Conservation (phyloP, 768 basidiomycete genomes). For the Hericium rajendrae region DNA sequence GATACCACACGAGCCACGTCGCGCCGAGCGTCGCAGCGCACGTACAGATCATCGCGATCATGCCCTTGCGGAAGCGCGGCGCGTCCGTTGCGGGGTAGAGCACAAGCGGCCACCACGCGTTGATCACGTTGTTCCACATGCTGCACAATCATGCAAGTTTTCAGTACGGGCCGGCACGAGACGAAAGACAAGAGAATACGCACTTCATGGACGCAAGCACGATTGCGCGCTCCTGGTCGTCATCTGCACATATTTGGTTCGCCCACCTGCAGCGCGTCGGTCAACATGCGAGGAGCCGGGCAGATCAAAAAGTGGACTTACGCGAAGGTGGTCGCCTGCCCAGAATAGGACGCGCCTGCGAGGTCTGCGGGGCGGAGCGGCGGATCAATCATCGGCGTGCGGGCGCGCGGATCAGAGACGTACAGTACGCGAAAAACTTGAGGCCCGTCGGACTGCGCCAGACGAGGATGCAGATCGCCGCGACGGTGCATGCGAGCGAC, state of each 20-base stretch:
- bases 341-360: conserved; percentile 60
- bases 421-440: conserved; percentile 73
- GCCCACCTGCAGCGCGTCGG: conserved; percentile 33
- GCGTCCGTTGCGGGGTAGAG: conserved; percentile 70
- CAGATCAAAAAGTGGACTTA: conserved; percentile 14
- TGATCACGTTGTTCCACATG: conserved; percentile 62
- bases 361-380: conserved; percentile 28
- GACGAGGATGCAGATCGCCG: conserved; percentile 49
- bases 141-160: conserved; percentile 21
- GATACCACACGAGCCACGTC: conserved; percentile 47
- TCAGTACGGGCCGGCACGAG: background rate
- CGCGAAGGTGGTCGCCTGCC: conserved; percentile 72
- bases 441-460: conserved; percentile 50
- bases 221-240: conserved; percentile 58
- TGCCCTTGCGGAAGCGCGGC: conserved; percentile 55
- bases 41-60: conserved; percentile 58
- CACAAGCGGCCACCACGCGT: conserved; percentile 63
- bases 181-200: conserved; percentile 1
- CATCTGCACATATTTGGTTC: conserved; percentile 67
- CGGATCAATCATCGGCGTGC: too few relatives aligned
- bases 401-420: conserved; percentile 13
- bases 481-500: conserved; percentile 41
- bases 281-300: background rate
- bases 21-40: conserved; percentile 44
- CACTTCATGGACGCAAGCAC: conserved; percentile 75